Evolutionary conservation across 805 yeast species (phyloP), one percentile per base, ranked within the genome.

Genomic region (Myxozyma neotropica): DNA sequence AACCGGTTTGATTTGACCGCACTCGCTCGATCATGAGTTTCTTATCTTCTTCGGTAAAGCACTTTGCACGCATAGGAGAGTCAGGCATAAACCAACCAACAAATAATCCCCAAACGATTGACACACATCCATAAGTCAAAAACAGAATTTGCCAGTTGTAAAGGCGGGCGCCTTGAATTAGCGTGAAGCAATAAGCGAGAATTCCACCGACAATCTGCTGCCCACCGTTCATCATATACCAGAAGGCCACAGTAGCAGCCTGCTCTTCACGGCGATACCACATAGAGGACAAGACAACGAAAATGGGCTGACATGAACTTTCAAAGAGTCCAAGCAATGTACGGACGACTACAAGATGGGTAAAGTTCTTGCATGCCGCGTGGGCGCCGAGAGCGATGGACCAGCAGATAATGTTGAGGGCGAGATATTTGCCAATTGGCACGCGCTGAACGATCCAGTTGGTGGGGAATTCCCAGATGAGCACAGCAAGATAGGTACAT

Each of bases 231-330:
- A 63, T 66, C 17, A 67, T 56, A 75, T 65, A 69, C 73, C 73
- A 71, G 19, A 69, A 24, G 12, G 79, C 72, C 64, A 79, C 83
- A 66, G 84, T 82, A 3, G 82, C 58, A 13, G 87, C 85, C 52
- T 83, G 83, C 55, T 72, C 72, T 6, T 58, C 57, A 15, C 71
- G 63, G 7, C 80, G 79, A 72, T 83, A 85, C 73, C 83, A 85
- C 86, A 83, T 83, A 27, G 86, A 81, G 39, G 85, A 81, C 44
- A 85, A 77, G 27, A 83, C 74, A 55, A 83, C 77, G 50, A 83
- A 77, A 0, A 85, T 84, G 0, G 85, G 84, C 42, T 40, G 82
- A 51, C 83, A 76, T 1, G 83, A 76, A 2, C 78, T 64, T 65
- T 82, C 85, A 53, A 80, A 75, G 23, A 76, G 67, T 10, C 85